These are phyloP conservation scores for Wickerhamiella lipophila DNA, from an alignment of 805 yeast species.

Conservation along the genomic window DNA sequence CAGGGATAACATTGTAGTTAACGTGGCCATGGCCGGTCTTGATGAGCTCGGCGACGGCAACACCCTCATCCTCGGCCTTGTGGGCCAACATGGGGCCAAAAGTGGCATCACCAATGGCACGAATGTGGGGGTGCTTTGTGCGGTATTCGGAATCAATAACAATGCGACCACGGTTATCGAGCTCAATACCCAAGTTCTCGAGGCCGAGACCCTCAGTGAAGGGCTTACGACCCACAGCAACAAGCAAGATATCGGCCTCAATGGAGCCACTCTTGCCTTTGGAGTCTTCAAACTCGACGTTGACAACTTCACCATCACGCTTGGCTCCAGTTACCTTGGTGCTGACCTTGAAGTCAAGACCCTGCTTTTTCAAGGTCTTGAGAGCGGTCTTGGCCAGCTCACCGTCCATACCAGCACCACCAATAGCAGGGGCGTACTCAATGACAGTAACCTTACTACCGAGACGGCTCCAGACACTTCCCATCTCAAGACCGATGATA, in stretches of 20 bases:
- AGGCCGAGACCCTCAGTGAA: conserved; percentile 80
- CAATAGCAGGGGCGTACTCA: conserved; percentile 81
- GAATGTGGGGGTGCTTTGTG: conserved; percentile 83
- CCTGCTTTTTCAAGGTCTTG: conserved; percentile 87
- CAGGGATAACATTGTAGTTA: conserved; percentile 93
- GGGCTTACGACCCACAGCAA: conserved; percentile 98
- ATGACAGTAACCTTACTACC: conserved; percentile 92
- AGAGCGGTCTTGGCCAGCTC: conserved; percentile 87
- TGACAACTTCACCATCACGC: conserved; percentile 78
- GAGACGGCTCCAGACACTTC: conserved; percentile 89
- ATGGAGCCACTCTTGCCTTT: conserved; percentile 74
- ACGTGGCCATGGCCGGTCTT: conserved; percentile 94
- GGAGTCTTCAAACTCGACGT: conserved; percentile 76
- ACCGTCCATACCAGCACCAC: conserved; percentile 98
- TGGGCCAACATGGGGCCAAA: conserved; percentile 99
- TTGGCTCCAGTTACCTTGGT: conserved; percentile 83
- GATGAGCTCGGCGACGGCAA: conserved; percentile 93
- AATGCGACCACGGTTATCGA: conserved; percentile 83
- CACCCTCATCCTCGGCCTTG: conserved; percentile 99
- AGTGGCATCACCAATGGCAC: conserved; percentile 96
- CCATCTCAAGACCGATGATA: conserved; percentile 98
- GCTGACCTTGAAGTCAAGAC: conserved; percentile 80
- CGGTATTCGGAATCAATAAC: conserved; percentile 89
- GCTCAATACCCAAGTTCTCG: conserved; percentile 79
- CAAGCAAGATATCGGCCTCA: conserved; percentile 86